Percentiles rank a stretch among this genome's conserved stretches.
phyloP scores from a whole-genome alignment of 2,329 filamentous ascomycete species.

The Cordyceps fumosorosea region DNA sequence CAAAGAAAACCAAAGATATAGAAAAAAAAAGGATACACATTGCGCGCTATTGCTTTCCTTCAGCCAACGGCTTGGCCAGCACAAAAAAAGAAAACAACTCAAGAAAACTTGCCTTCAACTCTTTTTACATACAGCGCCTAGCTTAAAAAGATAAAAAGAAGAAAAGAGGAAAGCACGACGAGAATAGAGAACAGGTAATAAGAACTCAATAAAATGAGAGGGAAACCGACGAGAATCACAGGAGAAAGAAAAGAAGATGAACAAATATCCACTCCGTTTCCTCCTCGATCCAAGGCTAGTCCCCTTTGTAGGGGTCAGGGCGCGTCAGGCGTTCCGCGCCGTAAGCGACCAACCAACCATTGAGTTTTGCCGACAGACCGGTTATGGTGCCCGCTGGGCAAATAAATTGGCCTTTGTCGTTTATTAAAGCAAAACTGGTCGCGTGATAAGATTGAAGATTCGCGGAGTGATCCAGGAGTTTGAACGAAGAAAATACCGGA shows the following conservation, averaged over 20 bases:
- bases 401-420: not conserved
- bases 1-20: slow-evolving; percentile 5
- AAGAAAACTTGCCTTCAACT: slow-evolving; percentile 5
- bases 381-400: not conserved
- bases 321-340: not conserved
- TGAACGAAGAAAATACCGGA: slow-evolving; percentile 2
- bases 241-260: slow-evolving; percentile 6
- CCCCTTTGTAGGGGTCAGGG: not conserved
- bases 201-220: slow-evolving; percentile 14
- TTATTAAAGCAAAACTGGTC: slow-evolving; percentile 4
- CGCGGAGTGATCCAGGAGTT: not conserved
- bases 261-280: slow-evolving; percentile 11
- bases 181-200: slow-evolving; percentile 7
- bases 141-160: not conserved
- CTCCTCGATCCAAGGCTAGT: not conserved
- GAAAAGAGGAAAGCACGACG: not conserved
- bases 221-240: not conserved
- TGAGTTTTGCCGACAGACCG: not conserved
- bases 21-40: slow-evolving; percentile 7
- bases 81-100: not conserved
- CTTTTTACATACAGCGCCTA: slow-evolving; percentile 5
- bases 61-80: not conserved
- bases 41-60: slow-evolving; percentile 6
- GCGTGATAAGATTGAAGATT: slow-evolving; percentile 1
- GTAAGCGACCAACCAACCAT: not conserved